These are phyloP conservation scores for Cichorium intybus DNA, from an alignment of 140 eudicot genomes.

Conservation along the genomic window DNA sequence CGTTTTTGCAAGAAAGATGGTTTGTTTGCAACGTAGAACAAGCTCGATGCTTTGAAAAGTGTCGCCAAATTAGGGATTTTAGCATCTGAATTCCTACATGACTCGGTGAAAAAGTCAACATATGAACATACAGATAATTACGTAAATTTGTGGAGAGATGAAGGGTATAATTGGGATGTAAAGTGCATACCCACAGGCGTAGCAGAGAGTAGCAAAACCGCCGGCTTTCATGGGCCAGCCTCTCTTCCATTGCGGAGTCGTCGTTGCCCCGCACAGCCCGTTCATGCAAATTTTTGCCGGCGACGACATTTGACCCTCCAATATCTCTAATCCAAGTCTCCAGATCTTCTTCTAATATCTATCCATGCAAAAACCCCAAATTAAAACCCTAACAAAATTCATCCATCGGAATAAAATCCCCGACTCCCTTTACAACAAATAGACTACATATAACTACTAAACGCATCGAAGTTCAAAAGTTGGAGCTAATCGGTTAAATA, in stretches of 20 bases:
- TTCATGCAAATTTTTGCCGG: slow-evolving; percentile 71
- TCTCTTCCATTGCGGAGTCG: slow-evolving; percentile 66
- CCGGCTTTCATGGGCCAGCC: slow-evolving; percentile 95
- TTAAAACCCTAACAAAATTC: slow-evolving; percentile 37
- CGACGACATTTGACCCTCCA: slow-evolving; percentile 44
- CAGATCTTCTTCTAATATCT: slow-evolving; percentile 10
- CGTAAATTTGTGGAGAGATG: background rate
- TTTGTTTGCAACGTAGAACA: background rate
- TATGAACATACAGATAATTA: background rate
- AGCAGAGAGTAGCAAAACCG: slow-evolving; percentile 77
- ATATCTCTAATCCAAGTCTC: slow-evolving; percentile 10
- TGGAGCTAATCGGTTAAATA: background rate
- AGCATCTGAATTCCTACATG: slow-evolving; percentile 25
- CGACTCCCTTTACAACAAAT: background rate
- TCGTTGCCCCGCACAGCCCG: slow-evolving; percentile 59
- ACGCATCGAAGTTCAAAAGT: background rate
- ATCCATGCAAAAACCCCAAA: slow-evolving; percentile 28
- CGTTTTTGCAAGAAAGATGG: background rate
- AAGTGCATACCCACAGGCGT: slow-evolving; percentile 68
- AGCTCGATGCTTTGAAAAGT: background rate
- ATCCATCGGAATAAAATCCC: background rate
- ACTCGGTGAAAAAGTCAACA: slow-evolving; percentile 18
- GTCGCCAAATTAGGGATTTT: slow-evolving; percentile 27
- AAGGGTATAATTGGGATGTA: slow-evolving; percentile 27
- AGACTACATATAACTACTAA: slow-evolving; percentile 6